Conservation (phyloP, 2,329 filamentous ascomycete species). For the Mycosphaerella arachidis region DNA sequence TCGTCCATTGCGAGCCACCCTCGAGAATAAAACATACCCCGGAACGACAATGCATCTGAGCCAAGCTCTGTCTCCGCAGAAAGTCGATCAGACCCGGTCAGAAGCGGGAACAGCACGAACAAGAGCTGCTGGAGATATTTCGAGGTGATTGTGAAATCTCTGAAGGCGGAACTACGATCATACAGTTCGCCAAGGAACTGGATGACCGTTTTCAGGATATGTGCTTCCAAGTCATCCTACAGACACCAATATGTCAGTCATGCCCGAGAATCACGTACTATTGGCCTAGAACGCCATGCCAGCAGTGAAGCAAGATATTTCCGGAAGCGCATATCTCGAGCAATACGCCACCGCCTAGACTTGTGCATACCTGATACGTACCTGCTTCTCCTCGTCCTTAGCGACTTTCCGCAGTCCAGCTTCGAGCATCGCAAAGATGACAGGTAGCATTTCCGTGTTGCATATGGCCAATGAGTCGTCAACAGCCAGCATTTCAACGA, state of each 20-base stretch:
- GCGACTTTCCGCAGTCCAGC: slow-evolving; percentile 71
- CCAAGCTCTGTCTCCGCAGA: slow-evolving; percentile 82
- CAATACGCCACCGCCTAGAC: no score
- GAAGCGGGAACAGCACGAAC: slow-evolving; percentile 75
- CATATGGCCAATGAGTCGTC: slow-evolving; percentile 59
- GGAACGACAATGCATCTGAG: slow-evolving; percentile 76
- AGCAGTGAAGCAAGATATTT: no score
- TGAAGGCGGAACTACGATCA: slow-evolving; percentile 68
- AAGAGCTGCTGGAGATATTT: slow-evolving; percentile 78
- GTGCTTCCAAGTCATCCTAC: slow-evolving; percentile 43
- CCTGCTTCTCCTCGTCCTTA: slow-evolving; percentile 49
- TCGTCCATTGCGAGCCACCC: no score
- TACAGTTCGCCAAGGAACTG: slow-evolving; percentile 77
- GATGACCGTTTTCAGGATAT: slow-evolving; percentile 69
- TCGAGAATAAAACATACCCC: slow-evolving; percentile 33
- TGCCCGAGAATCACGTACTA: no score
- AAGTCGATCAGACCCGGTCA: slow-evolving; percentile 81
- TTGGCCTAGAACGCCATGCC: no score
- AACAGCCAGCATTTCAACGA: slow-evolving; percentile 65
- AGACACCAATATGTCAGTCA: no score
- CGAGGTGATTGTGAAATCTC: slow-evolving; percentile 74
- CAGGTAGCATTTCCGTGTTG: slow-evolving; percentile 72
- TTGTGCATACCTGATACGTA: no score
- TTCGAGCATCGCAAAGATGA: slow-evolving; percentile 83
- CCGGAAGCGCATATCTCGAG: no score